These are phyloP conservation scores for Hypsizygus ulmarius DNA, from an alignment of 1,284 basidiomycete species.

Conservation along the genomic window DNA sequence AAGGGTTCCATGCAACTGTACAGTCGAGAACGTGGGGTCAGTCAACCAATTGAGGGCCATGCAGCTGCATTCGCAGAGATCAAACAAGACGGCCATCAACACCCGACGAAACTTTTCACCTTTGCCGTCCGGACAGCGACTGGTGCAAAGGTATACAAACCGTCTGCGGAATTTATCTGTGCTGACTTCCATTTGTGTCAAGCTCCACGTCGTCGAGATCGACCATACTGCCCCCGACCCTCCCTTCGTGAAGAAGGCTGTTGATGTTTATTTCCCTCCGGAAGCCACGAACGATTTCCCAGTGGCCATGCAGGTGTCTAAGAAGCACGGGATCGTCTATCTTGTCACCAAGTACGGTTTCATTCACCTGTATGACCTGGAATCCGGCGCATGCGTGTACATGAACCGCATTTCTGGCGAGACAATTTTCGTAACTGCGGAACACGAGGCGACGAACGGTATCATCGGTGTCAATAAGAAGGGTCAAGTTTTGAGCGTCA, in stretches of 20 bases:
- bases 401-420: conserved; percentile 99
- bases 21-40: conserved; percentile 89
- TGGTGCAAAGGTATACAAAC: conserved; percentile 78
- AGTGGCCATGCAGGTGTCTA: conserved; percentile 99
- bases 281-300: conserved; percentile 99
- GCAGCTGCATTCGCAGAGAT: conserved; percentile 95
- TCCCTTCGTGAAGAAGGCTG: conserved; percentile 96
- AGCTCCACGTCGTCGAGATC: conserved; percentile 99
- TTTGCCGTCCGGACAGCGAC: conserved; percentile 95
- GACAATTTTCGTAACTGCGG: conserved; percentile 98
- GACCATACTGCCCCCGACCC: conserved; percentile 95
- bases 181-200: conserved; percentile 19
- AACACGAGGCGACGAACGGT: conserved; percentile 92
- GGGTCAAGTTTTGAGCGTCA: conserved; percentile 97
- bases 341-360: conserved; percentile 99
- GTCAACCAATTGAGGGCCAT: conserved; percentile 98
- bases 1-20: conserved; percentile 97
- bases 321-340: conserved; percentile 96
- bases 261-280: conserved; percentile 99
- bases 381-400: conserved; percentile 98
- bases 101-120: conserved; percentile 89
- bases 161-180: conserved; percentile 1
- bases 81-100: conserved; percentile 83
- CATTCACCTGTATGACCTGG: conserved; percentile 98
- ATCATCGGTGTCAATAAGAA: conserved; percentile 99